Evolutionary conservation across 2,329 filamentous ascomycete genomes (phyloP).

Genomic region (Fusarium penzigii): DNA sequence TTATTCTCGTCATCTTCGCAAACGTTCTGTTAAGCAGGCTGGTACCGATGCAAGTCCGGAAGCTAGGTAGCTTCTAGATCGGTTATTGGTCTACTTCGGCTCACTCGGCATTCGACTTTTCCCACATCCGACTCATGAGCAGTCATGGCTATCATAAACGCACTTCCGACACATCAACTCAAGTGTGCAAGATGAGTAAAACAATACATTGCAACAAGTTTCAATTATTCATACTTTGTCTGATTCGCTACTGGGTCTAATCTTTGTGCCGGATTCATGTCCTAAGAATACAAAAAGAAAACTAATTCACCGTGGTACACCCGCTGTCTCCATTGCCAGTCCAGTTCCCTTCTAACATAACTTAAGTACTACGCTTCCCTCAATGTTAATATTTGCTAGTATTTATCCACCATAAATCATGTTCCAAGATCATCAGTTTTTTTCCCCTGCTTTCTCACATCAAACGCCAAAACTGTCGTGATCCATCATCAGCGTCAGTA

Average conservation of each 20-base stretch:
- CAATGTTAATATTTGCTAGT: slow-evolving; percentile 7
- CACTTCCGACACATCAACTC: too few relatives aligned
- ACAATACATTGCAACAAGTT: not conserved
- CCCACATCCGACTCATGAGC: not conserved
- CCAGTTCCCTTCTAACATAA: not conserved
- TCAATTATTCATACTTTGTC: not conserved
- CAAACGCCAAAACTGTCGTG: slow-evolving; percentile 24
- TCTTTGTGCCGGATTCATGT: not conserved
- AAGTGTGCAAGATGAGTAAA: not conserved
- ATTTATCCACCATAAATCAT: not conserved
- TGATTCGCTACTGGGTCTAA: not conserved
- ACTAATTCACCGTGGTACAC: not conserved
- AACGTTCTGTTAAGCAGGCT: not conserved
- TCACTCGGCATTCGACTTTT: not conserved
- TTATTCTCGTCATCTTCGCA: too few relatives aligned
- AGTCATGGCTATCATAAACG: not conserved
- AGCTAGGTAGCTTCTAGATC: not conserved
- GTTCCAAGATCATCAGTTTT: slow-evolving; percentile 11
- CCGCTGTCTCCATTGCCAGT: not conserved
- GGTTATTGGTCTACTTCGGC: not conserved
- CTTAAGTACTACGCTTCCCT: slow-evolving; percentile 17
- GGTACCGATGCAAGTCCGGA: not conserved
- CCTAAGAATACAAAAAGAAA: not conserved
- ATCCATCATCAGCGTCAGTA: not conserved
- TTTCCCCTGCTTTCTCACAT: slow-evolving; percentile 15